These are phyloP conservation scores for Solanum medicagineum DNA, from an alignment of 257 asterid genomes.

Conservation along the genomic window DNA sequence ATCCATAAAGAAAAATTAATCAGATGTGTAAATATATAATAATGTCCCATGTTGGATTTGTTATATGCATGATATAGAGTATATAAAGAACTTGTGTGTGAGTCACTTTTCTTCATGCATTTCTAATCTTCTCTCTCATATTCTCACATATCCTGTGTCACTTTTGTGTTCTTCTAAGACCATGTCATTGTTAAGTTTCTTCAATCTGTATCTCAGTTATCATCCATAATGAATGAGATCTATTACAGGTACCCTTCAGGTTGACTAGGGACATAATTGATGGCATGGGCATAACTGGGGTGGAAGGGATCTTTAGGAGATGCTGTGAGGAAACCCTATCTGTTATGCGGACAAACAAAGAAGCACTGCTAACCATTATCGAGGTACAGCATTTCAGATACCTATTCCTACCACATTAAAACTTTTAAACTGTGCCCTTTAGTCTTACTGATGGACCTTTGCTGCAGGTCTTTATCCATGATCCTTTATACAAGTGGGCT, in stretches of 20 bases:
- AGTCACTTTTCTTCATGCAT: not conserved
- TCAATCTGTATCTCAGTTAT: not conserved
- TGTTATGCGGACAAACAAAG: slow-evolving; percentile 93
- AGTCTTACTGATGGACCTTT: not conserved
- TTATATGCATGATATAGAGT: not conserved
- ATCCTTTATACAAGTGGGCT: slow-evolving; percentile 97
- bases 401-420: not conserved
- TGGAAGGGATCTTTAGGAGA: slow-evolving; percentile 95
- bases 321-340: slow-evolving; percentile 95
- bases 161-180: not conserved
- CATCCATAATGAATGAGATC: not conserved
- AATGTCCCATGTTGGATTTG: not conserved
- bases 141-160: not conserved
- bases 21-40: not conserved
- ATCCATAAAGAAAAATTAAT: not conserved
- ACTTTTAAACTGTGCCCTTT: not conserved
- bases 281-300: slow-evolving; percentile 98
- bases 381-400: slow-evolving; percentile 40
- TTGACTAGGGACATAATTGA: slow-evolving; percentile 85
- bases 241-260: slow-evolving; percentile 81
- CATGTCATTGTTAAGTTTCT: not conserved
- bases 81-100: not conserved
- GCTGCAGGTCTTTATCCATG: slow-evolving; percentile 92
- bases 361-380: slow-evolving; percentile 85
- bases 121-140: not conserved